Percentiles rank a stretch among this genome's conserved stretches.
Evolutionary conservation across 2,329 filamentous ascomycete species (phyloP).

Genomic region (Neonectria faginata): DNA sequence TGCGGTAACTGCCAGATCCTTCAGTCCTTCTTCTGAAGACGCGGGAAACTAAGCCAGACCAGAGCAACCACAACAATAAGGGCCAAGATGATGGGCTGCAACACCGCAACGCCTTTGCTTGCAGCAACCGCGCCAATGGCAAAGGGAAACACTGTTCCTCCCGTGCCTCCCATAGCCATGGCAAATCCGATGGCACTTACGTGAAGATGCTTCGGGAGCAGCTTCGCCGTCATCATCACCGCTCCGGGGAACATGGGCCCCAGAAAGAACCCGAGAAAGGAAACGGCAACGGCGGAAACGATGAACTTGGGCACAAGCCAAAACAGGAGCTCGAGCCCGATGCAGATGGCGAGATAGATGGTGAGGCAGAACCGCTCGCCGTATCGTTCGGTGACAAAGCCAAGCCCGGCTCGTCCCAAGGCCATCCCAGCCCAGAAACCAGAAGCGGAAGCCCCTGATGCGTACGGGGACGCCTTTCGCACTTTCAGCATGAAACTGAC

Average conservation of each 20-base stretch:
- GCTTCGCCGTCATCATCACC: constrained; percentile 76
- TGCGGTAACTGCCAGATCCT: too few species aligned
- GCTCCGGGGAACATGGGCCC: constrained; percentile 80
- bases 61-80: constrained; percentile 52
- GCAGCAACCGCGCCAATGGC: constrained; percentile 72
- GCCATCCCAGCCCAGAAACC: constrained; percentile 87
- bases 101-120: constrained; percentile 59
- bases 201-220: constrained; percentile 76
- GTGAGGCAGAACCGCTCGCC: constrained; percentile 72
- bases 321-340: constrained; percentile 71
- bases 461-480: constrained; percentile 72
- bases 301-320: constrained; percentile 71
- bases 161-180: constrained; percentile 77
- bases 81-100: constrained; percentile 63
- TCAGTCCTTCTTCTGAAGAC: constrained; percentile 49
- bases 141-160: constrained; percentile 72
- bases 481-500: constrained; percentile 83
- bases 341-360: constrained; percentile 70
- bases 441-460: constrained; percentile 77
- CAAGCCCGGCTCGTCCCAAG: constrained; percentile 72
- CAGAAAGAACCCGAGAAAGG: constrained; percentile 78
- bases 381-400: constrained; percentile 75
- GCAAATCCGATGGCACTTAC: constrained; percentile 80
- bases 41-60: constrained; percentile 54
- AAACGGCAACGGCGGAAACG: constrained; percentile 69